Conservation (phyloP, 495 filamentous ascomycete species). For the Astrothelium macrocarpum region DNA sequence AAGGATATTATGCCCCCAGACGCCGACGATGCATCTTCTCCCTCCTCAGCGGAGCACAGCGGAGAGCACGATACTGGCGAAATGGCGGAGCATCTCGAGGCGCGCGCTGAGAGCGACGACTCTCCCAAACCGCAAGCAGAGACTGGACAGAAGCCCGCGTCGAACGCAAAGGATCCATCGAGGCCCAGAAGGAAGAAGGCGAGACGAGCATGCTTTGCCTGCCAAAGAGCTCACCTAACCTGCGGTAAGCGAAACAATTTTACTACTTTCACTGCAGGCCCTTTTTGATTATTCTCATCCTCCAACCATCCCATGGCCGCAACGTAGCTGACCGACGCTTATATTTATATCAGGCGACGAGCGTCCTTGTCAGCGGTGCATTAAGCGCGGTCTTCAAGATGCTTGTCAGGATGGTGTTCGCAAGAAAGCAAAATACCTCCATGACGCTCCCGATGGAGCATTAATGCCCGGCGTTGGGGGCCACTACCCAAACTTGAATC, state of each 20-base stretch:
- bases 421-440: constrained; percentile 98
- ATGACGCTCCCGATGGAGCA: constrained; percentile 80
- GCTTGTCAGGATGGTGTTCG: constrained; percentile 89
- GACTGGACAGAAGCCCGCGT: constrained; percentile 47
- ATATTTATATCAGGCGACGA: constrained; percentile 54
- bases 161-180: constrained; percentile 71
- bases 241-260: constrained; percentile 62
- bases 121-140: constrained; percentile 35
- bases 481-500: constrained; percentile 31
- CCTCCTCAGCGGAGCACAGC: constrained; percentile 37
- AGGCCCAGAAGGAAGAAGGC: constrained; percentile 93
- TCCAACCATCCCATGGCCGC: background rate
- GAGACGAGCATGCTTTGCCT: constrained; percentile 87
- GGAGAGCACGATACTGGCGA: constrained; percentile 41
- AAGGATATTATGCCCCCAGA: constrained; percentile 45
- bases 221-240: constrained; percentile 93
- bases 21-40: constrained; percentile 39
- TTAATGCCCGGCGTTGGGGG: constrained; percentile 50
- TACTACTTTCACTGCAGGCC: background rate
- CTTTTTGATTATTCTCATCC: background rate
- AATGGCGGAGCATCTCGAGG: constrained; percentile 48
- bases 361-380: constrained; percentile 84
- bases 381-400: constrained; percentile 84
- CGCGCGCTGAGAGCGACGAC: constrained; percentile 48
- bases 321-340: background rate